Base-by-base conservation (phyloP, 371 early-diverging fungal genomes). In the Nosema bombycis region DNA sequence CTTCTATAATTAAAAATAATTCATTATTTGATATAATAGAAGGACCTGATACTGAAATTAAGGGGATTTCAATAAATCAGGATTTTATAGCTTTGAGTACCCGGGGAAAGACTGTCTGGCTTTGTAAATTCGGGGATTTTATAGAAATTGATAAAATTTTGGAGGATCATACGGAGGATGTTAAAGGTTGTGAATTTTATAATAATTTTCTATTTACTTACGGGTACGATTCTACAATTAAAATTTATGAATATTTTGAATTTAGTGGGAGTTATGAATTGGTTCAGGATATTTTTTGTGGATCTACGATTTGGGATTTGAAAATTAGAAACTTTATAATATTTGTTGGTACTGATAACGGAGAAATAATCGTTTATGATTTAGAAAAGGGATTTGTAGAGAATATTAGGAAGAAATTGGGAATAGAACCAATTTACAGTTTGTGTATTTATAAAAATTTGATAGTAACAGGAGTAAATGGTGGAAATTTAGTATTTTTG, bases 31-130 rank as follows among this genome's bases (percentile, higher is more conserved):
- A 84, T 77, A 72, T 64, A 2, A 77, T 84, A 54, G 80, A 82
- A 65, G 84, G 84, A 23, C 84, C 84, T n/a, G 84, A 84, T 23
- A 84, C 84, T 64, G 84, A 84, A 70, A 78, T 84, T 10, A 84
- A 84, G 71, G 26, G 75, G 1, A 26, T 82, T 29, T 61, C 71
- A 30, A 36, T 80, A 30, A 34, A 58, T 61, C 72, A 73, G 24
- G 54, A 54, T 58, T 76, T 56, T 24, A 64, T 84, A 26, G 74
- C 81, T 15, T 61, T 84, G 26, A 46, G 75, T 18, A 84, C 84
- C 0, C 12, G 84, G 21, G 84, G 84, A 21, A 75, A 77, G 57
- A 65, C 80, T 4, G 81, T 82, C 0, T 84, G 84, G 84, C 38
- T 84, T 26, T 64, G 71, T 30, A 55, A 37, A 18, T 64, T 78